Evolutionary conservation across 352 stramenopile species (phyloP), one percentile per base, ranked within the genome.

Genomic region (Phytophthora pisi): DNA sequence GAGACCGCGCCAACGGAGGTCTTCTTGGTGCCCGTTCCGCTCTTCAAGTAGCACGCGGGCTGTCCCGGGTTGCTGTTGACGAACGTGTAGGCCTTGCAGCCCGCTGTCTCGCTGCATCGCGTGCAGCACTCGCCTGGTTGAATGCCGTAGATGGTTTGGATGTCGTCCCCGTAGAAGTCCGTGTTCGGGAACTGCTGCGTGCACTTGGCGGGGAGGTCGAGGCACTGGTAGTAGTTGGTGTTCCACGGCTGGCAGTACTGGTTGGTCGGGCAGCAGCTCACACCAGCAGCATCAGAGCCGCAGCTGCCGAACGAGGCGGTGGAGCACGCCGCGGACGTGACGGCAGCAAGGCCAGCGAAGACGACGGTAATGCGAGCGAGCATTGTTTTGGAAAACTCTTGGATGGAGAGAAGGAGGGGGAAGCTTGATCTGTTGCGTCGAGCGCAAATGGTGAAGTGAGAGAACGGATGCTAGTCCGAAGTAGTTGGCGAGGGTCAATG

Each of bases 1-100:
- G 73, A 81, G 43, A 81, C 70, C 9, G 66, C 69, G n/a, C 74
- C 74, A n/a, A 66, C 46, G 42, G 51, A 57, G 9, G 36, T n/a
- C 18, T 51, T 45, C 46, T 31, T 16, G 10, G 28, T 64, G 16
- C 62, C 68, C 4, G 58, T 42, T 24, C 57, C 58, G 23, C 60
- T 74, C 72, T 82, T 82, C 38, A 82, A 61, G 66, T 80, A 80
- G 51, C 75, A 82, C 23, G 65, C 72, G 1, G 75, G 58, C 36
- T 67, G 43, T 42, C 61, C 49, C 10, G 70, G 65, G 23, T 78
- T 78, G 50, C 43, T 55, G 36, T 76, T 76, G 13, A 76, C 64
- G 50, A 72, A 76, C n/a, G 68, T 76, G 60, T 72, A 76, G 20
- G 59, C 65, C 26, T 46, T 34, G 31, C 65, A 73, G 20, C 62